These are phyloP conservation scores for Volutella citrinella DNA, from an alignment of 2,329 filamentous ascomycete species.

Conservation along the genomic window DNA sequence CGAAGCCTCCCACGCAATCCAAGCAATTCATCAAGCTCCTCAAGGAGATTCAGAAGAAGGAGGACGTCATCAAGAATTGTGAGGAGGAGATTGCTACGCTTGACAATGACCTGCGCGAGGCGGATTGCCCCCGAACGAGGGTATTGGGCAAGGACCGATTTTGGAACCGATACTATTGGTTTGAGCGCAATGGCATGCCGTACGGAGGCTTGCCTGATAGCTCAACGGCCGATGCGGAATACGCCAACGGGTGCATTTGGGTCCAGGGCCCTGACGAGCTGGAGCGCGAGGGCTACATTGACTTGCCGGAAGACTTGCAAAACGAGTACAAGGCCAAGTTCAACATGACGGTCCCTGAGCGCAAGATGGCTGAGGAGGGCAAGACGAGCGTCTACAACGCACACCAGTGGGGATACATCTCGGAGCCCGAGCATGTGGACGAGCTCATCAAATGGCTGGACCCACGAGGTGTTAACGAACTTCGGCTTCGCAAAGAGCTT, in stretches of 20 bases:
- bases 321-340: slow-evolving; percentile 75
- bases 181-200: slow-evolving; percentile 97
- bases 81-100: slow-evolving; percentile 82
- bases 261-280: slow-evolving; percentile 91
- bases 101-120: slow-evolving; percentile 90
- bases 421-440: slow-evolving; percentile 75
- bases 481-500: slow-evolving; percentile 85
- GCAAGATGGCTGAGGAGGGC: slow-evolving; percentile 84
- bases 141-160: slow-evolving; percentile 92
- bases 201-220: slow-evolving; percentile 84
- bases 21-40: slow-evolving; percentile 86
- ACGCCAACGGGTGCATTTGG: slow-evolving; percentile 95
- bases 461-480: slow-evolving; percentile 78
- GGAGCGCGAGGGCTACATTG: slow-evolving; percentile 82
- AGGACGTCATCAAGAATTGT: slow-evolving; percentile 73
- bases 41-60: slow-evolving; percentile 85
- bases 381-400: slow-evolving; percentile 73
- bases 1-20: slow-evolving; percentile 69
- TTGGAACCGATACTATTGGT: slow-evolving; percentile 99
- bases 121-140: slow-evolving; percentile 86
- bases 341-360: slow-evolving; percentile 78
- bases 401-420: slow-evolving; percentile 86
- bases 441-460: slow-evolving; percentile 86
- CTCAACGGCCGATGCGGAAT: slow-evolving; percentile 81
- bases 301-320: slow-evolving; percentile 67